These are phyloP conservation scores for Mycena polygramma DNA, from an alignment of 768 basidiomycete species.

Conservation along the genomic window DNA sequence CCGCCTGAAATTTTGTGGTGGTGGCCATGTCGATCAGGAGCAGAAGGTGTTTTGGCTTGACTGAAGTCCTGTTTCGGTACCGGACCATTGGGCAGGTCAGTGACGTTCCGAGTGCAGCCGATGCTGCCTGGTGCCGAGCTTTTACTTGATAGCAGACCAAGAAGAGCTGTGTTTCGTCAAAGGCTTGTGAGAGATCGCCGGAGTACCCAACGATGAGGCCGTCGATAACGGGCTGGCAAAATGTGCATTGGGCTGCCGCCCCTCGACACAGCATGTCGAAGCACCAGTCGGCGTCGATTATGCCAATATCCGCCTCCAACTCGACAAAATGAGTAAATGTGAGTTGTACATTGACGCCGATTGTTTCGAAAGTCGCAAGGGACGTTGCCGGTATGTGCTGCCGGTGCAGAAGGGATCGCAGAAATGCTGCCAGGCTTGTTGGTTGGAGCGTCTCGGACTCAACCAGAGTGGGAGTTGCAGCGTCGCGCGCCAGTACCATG, in stretches of 20 bases:
- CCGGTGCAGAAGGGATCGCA: background rate
- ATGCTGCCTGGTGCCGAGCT: background rate
- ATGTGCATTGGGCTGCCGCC: conserved; percentile 12
- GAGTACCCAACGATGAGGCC: conserved; percentile 9
- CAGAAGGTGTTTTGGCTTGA: conserved; percentile 5
- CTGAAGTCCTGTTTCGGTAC: background rate
- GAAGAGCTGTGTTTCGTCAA: background rate
- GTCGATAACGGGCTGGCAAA: conserved; percentile 13
- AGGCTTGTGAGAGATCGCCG: background rate
- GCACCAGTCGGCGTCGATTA: conserved; percentile 13
- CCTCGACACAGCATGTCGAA: conserved; percentile 17
- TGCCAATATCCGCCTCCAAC: background rate
- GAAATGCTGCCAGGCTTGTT: no score
- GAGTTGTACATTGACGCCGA: background rate
- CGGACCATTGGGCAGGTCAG: conserved; percentile 10
- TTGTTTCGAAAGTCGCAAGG: background rate
- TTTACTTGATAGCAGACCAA: conserved; percentile 4
- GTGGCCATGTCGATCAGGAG: conserved; percentile 16
- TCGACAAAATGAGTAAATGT: conserved; percentile 14
- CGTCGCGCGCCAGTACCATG: conserved; percentile 3
- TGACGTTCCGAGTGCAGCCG: background rate
- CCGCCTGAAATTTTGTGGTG: no score
- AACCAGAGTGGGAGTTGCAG: no score
- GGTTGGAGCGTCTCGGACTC: no score
- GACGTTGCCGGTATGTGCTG: background rate